phyloP scores from a whole-genome alignment of 1,139 yeast species.

The Kodamaea fungicola region DNA sequence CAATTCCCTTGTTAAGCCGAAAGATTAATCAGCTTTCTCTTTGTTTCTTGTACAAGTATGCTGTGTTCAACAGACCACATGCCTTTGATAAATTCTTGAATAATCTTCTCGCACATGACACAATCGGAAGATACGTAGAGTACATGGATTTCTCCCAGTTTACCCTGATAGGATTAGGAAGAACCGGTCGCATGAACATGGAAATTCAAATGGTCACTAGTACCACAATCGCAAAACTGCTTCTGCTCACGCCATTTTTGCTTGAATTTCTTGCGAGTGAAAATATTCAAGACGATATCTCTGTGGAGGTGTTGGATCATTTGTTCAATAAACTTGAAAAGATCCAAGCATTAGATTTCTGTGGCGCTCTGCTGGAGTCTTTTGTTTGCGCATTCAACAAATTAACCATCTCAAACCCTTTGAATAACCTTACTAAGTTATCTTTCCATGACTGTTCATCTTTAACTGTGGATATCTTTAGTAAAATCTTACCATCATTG shows the following conservation, averaged over 20 bases:
- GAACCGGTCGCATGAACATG: slow-evolving; percentile 85
- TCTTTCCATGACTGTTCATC: slow-evolving; percentile 91
- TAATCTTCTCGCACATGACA: slow-evolving; percentile 49
- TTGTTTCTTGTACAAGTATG: slow-evolving; percentile 58
- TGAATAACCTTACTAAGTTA: slow-evolving; percentile 44
- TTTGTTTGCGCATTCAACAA: slow-evolving; percentile 63
- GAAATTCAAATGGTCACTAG: slow-evolving; percentile 90
- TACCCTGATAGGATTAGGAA: slow-evolving; percentile 85
- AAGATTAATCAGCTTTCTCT: slow-evolving; percentile 30
- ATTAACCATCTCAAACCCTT: slow-evolving; percentile 21
- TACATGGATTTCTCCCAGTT: slow-evolving; percentile 85
- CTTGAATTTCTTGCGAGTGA: slow-evolving; percentile 81
- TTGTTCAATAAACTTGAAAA: slow-evolving; percentile 59
- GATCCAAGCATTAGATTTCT: slow-evolving; percentile 75
- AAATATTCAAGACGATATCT: slow-evolving; percentile 82
- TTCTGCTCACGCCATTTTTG: slow-evolving; percentile 62
- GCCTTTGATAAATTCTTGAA: slow-evolving; percentile 70
- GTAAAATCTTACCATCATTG: slow-evolving; percentile 55
- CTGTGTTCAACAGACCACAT: slow-evolving; percentile 76
- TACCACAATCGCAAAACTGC: slow-evolving; percentile 61
- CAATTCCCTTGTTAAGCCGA: slow-evolving; percentile 36
- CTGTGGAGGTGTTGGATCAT: slow-evolving; percentile 52
- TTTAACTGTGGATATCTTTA: slow-evolving; percentile 54
- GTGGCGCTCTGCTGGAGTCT: slow-evolving; percentile 74
- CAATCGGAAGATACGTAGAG: slow-evolving; percentile 64